Evolutionary conservation across 2,329 filamentous ascomycete genomes (phyloP).

Genomic region (Fusarium musae): DNA sequence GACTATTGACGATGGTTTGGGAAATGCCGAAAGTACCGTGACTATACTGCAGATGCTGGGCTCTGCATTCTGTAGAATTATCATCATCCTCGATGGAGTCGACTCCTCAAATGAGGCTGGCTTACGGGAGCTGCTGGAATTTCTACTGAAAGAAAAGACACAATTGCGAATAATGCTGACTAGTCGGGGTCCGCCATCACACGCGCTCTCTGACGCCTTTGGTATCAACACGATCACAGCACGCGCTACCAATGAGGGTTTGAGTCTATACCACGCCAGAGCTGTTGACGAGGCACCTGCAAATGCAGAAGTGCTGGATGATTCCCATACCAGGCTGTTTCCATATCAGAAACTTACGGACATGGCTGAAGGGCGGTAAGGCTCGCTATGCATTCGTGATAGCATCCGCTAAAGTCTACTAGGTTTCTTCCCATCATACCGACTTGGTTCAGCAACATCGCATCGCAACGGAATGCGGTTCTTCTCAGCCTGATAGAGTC

Average conservation of each 20-base stretch:
- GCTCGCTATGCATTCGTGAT: rapidly evolving
- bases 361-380: background rate
- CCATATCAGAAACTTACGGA: background rate
- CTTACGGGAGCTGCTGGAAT: rapidly evolving
- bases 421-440: background rate
- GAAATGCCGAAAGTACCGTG: rapidly evolving
- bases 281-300: background rate
- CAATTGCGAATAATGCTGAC: background rate
- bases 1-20: rapidly evolving
- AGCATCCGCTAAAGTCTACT: background rate
- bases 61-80: rapidly evolving
- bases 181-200: rapidly evolving
- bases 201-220: rapidly evolving
- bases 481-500: background rate
- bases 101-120: background rate
- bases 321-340: background rate
- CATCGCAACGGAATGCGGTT: background rate
- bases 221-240: background rate
- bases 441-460: background rate
- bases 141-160: rapidly evolving
- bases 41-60: background rate
- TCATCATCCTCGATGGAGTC: background rate
- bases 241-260: background rate
- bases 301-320: background rate
- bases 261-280: background rate